phyloP scores from a whole-genome alignment of 495 filamentous ascomycete genomes.

The Staphylotrichum longicolle region DNA sequence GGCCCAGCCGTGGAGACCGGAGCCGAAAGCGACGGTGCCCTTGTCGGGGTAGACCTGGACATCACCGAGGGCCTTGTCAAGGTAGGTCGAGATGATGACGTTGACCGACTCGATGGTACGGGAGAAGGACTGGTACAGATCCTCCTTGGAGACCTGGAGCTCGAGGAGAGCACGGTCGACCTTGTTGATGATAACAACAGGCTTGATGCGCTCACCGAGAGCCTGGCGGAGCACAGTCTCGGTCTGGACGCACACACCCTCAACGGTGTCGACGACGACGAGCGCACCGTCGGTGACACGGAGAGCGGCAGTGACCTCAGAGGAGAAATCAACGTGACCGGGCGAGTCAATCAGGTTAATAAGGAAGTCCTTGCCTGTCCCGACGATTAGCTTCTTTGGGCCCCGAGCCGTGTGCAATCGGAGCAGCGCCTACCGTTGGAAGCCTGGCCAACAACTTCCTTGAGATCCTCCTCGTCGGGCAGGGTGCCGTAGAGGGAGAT shows the following conservation, averaged over 20 bases:
- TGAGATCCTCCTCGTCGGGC: conserved; percentile 78
- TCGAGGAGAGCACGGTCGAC: conserved; percentile 99
- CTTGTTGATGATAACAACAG: conserved; percentile 99
- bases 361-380: conserved; percentile 80
- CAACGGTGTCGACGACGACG: conserved; percentile 98
- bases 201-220: conserved; percentile 99
- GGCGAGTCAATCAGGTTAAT: conserved; percentile 99
- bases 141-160: conserved; percentile 96
- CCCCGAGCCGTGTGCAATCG: background rate
- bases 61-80: conserved; percentile 95
- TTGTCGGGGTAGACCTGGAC: conserved; percentile 95
- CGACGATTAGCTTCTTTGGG: conserved; percentile 10
- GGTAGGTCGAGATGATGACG: conserved; percentile 98
- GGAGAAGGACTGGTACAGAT: conserved; percentile 98
- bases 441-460: conserved; percentile 86
- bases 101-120: conserved; percentile 99
- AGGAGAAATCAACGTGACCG: conserved; percentile 99
- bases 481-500: conserved; percentile 96
- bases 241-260: conserved; percentile 99
- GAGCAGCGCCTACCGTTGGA: conserved; percentile 54
- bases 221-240: conserved; percentile 99
- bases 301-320: conserved; percentile 97
- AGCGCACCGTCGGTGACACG: conserved; percentile 99
- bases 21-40: conserved; percentile 98
- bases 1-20: conserved; percentile 99